Evolutionary conservation across 805 yeast genomes (phyloP), one percentile per base, ranked within the genome.

Genomic region (Ogataea degrootiae): DNA sequence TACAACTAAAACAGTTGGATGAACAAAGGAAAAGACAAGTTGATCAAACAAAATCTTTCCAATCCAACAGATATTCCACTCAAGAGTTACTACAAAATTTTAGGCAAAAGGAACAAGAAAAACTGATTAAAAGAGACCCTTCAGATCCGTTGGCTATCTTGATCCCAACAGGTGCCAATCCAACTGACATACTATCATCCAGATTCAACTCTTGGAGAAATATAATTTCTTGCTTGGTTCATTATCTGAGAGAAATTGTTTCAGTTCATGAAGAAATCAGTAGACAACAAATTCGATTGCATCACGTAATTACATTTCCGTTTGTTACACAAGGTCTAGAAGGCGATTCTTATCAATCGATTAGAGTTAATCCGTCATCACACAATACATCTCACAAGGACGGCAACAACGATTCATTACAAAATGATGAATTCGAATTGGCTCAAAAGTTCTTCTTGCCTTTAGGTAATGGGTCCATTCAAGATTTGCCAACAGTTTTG

Each of bases 131-230:
- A 42, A 61, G 58, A 37, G 80, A 77, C 51, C 75, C 77, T 11
- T 59, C 76, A 11, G 76, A 77, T 43, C 83, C 84, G 1, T 61
- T 77, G 23, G 59, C 65, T 1, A 67, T 76, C 8, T 62, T 70
- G 34, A 69, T 84, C 37, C 90, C 90, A 6, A 73, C 79, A 7
- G 66, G 69, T 39, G 80, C 85, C 3, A 80, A 80, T 55, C 98
- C 98, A 12, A 90, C 97, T 1, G 97, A 91, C 48, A 79, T 87
- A 6, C 71, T 92, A 50, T 94, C 96, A 2, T 75, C 79, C 29
- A 73, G 98, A 52, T 91, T 92, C 64, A 76, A 82, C 43, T 85
- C 95, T 2, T 92, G 97, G 97, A 74, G 96, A 49, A 75, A 78
- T 37, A 80, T 91, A 46, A 82, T 90, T 48, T 80, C 82, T 51